These are phyloP conservation scores for Fistulifera pelliculosa DNA, from an alignment of 108 stramenopile species.

Conservation along the genomic window DNA sequence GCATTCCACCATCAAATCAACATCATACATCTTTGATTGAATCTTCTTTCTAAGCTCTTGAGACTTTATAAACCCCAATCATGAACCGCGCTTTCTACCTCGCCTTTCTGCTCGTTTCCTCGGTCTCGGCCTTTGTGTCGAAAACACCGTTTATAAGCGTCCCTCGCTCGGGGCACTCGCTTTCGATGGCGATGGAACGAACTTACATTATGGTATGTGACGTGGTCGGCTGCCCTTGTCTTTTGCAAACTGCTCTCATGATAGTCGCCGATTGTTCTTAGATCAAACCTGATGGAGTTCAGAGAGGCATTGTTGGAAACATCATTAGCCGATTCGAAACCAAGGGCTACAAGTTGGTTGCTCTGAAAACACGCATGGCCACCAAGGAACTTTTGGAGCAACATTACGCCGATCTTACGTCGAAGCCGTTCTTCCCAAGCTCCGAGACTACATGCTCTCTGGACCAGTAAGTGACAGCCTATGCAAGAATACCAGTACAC, in stretches of 20 bases:
- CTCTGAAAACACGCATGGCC: conserved; percentile 85
- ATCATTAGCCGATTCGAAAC: conserved; percentile 94
- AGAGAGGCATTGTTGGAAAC: conserved; percentile 94
- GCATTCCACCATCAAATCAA: too few species aligned
- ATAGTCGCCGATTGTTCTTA: not conserved
- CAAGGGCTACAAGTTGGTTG: conserved; percentile 92
- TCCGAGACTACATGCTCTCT: conserved; percentile 86
- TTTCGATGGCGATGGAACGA: conserved; percentile 2
- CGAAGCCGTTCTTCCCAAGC: conserved; percentile 92
- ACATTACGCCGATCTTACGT: conserved; percentile 87
- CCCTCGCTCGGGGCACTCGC: not conserved
- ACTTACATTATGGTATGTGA: conserved; percentile 6
- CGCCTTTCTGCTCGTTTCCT: conserved; percentile 8
- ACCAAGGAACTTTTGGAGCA: conserved; percentile 73
- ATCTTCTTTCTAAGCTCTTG: too few species aligned
- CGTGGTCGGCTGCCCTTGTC: not conserved
- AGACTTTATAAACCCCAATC: too few species aligned
- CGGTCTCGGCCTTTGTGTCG: conserved; percentile 34
- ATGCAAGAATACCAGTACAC: too few species aligned
- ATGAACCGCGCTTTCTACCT: conserved; percentile 3
- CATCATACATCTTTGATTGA: too few species aligned
- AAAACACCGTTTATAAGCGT: too few species aligned
- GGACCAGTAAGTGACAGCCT: conserved; percentile 15
- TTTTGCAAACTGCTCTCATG: not conserved
- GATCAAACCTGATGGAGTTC: conserved; percentile 99